Conservation (phyloP, 164 flowering plant species). For the Nelumbo lutea region DNA sequence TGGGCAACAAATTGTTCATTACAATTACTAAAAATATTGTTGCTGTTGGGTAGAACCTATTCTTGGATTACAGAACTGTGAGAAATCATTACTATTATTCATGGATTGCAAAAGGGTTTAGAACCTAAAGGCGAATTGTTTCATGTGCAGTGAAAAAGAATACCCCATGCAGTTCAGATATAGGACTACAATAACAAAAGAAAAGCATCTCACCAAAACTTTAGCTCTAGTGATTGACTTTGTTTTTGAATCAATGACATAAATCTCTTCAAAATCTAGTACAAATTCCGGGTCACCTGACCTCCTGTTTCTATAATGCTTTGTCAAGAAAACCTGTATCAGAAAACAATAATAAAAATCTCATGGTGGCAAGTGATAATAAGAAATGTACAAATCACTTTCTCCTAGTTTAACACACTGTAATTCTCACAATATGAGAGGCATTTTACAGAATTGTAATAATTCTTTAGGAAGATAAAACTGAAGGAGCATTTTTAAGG, state of each 20-base stretch:
- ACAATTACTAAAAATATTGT: too few relatives aligned
- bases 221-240: slow-evolving; percentile 86
- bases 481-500: too few relatives aligned
- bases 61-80: too few relatives aligned
- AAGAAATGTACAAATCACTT: background rate
- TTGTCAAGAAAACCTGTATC: slow-evolving; percentile 78
- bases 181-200: background rate
- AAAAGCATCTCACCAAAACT: slow-evolving; percentile 60
- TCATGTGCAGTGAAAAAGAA: slow-evolving; percentile 1
- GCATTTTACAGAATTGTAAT: too few relatives aligned
- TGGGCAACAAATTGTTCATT: too few relatives aligned
- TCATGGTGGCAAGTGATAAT: background rate
- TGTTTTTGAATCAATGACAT: slow-evolving; percentile 87
- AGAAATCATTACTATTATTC: too few relatives aligned
- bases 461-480: too few relatives aligned
- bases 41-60: too few relatives aligned
- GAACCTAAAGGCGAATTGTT: background rate
- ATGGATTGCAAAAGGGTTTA: background rate
- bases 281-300: slow-evolving; percentile 76
- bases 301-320: slow-evolving; percentile 86
- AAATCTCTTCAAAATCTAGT: slow-evolving; percentile 93
- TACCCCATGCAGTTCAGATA: background rate
- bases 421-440: too few relatives aligned
- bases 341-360: background rate
- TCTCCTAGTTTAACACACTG: background rate